phyloP scores from a whole-genome alignment of 1,284 basidiomycete genomes.

The Entoloma clypeatum region DNA sequence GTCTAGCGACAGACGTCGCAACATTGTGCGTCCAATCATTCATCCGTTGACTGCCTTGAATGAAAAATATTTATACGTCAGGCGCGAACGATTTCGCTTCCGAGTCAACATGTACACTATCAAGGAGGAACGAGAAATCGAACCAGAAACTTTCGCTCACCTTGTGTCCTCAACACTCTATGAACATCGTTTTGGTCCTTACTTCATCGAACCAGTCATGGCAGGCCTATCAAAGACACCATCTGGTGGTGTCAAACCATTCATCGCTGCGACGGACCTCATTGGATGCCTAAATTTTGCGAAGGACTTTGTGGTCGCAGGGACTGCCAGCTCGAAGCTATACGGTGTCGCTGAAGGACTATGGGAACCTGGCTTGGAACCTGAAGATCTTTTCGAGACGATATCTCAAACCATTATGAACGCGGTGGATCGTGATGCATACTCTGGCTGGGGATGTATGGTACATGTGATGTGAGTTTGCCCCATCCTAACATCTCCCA shows the following conservation, averaged over 20 bases:
- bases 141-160: slow-evolving; percentile 95
- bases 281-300: slow-evolving; percentile 96
- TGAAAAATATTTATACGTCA: slow-evolving; percentile 28
- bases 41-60: background rate
- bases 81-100: slow-evolving; percentile 87
- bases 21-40: slow-evolving; percentile 69
- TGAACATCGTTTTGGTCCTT: slow-evolving; percentile 94
- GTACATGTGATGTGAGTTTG: slow-evolving; percentile 91
- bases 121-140: slow-evolving; percentile 98
- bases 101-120: slow-evolving; percentile 99
- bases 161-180: slow-evolving; percentile 97
- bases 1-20: slow-evolving; percentile 89
- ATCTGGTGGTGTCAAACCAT: slow-evolving; percentile 76
- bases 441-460: slow-evolving; percentile 94
- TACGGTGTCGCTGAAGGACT: slow-evolving; percentile 98
- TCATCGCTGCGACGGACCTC: slow-evolving; percentile 94
- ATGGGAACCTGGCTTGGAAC: slow-evolving; percentile 96
- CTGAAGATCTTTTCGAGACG: slow-evolving; percentile 98
- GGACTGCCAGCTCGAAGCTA: slow-evolving; percentile 90
- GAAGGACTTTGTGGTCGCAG: slow-evolving; percentile 96
- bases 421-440: slow-evolving; percentile 94
- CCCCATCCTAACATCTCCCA: slow-evolving; percentile 5
- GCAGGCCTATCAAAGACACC: slow-evolving; percentile 84
- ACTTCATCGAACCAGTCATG: slow-evolving; percentile 96
- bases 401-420: slow-evolving; percentile 96